Base-by-base conservation (phyloP, 306 rosid genomes). In the Sicyos baderoa region DNA sequence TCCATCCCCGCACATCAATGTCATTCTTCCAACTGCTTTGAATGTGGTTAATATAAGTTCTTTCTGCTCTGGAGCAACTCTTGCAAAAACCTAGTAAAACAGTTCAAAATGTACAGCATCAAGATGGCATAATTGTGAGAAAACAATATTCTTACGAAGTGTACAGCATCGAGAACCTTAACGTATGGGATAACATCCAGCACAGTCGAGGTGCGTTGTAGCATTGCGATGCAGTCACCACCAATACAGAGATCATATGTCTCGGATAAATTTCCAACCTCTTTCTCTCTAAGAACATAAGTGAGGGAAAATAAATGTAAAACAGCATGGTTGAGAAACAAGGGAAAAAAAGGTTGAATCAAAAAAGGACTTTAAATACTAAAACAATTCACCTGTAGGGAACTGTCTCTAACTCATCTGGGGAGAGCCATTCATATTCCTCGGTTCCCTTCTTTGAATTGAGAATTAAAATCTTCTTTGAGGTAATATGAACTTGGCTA, bases 1-100 rank as follows among this genome's bases (percentile, higher is more conserved):
- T 72, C 99, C 99, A 81, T 94, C 97, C 45, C 99, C 99, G 79
- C 99, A 94, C 99, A 94, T 94, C 84, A 94, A 78, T 17, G 99
- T 90, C 61, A 85, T 47, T 78, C 99, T 82, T 76, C 99, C 99
- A 47, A 94, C 99, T 54, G 93, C 81, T 80, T 94, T 94, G 73
- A 82, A 93, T 69, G 97, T 90, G 72, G 99, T 94, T 95, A 94
- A 72, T 78, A 94, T 94, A 71, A 94, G 96, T 82, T 94, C 99
- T 75, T 94, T 94, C 76, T 94, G 99, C 82, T 88, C 95, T 2
- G 99, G 99, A 79, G 99, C 99, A 82, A 94, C 99, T 79, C 99
- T 81, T 57, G 99, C 99, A 83, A 90, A 94, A 69, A 94, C 99
- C 97, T 29, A 3, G 35, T 92, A 74, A 42, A 80, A 74, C 40